These are phyloP conservation scores for Colletotrichum truncatum DNA, from an alignment of 2,329 filamentous ascomycete species.

Conservation along the genomic window DNA sequence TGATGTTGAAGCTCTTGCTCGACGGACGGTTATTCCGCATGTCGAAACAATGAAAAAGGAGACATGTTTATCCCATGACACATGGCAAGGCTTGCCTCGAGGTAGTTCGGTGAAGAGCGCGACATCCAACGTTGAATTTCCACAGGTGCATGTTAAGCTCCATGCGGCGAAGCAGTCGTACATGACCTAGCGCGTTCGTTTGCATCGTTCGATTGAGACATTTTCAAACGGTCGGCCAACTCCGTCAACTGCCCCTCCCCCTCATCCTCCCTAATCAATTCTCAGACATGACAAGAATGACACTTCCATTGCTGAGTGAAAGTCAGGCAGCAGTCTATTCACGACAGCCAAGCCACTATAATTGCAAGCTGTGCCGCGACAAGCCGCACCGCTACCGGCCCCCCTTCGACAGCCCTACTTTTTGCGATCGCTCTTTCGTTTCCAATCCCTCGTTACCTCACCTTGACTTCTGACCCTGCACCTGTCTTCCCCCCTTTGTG, in stretches of 20 bases:
- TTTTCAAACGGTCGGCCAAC: slow-evolving; percentile 17
- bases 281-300: neutral
- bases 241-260: neutral
- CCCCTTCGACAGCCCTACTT: slow-evolving; percentile 18
- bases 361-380: slow-evolving; percentile 20
- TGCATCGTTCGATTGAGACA: slow-evolving; percentile 26
- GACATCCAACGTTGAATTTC: neutral
- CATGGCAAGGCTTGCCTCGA: neutral
- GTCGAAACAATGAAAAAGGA: neutral
- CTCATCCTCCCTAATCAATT: neutral
- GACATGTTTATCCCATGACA: neutral
- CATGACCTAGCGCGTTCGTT: slow-evolving; percentile 16
- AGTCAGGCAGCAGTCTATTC: neutral
- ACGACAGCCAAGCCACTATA: slow-evolving; percentile 9
- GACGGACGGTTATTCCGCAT: neutral
- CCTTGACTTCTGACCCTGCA: neutral
- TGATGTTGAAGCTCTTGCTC: neutral
- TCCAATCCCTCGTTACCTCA: neutral
- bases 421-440: slow-evolving; percentile 5
- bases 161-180: neutral
- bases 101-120: neutral
- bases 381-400: slow-evolving; percentile 29
- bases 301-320: neutral
- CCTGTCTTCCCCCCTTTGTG: neutral
- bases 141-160: neutral